Evolutionary conservation across 345 rosid species (phyloP).

Genomic region (Crucihimalaya himalaica): DNA sequence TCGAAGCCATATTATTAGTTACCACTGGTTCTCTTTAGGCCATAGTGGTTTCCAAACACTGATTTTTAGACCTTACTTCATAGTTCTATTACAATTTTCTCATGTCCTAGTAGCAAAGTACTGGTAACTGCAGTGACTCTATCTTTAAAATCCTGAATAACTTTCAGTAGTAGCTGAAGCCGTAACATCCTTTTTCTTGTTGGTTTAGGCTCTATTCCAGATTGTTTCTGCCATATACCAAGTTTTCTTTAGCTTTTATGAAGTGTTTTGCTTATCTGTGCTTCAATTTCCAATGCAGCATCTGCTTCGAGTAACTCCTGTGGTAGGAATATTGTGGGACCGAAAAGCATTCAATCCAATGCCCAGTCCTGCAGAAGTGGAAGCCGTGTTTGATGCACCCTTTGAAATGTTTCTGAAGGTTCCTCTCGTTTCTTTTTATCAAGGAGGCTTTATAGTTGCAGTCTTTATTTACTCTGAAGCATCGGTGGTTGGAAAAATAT

Average conservation of each 20-base stretch:
- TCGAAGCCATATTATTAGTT: no score
- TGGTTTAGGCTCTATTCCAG: conserved; percentile 1
- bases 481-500: neutral
- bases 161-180: no score
- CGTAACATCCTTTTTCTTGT: neutral
- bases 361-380: conserved; percentile 83
- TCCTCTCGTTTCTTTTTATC: conserved; percentile 13
- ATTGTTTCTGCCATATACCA: neutral
- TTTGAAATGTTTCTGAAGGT: conserved; percentile 85
- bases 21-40: no score
- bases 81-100: no score
- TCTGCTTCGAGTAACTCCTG: conserved; percentile 75
- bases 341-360: conserved; percentile 56
- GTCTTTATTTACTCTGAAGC: neutral
- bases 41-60: no score
- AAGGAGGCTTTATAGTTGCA: conserved; percentile 10
- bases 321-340: conserved; percentile 64
- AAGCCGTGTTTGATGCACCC: conserved; percentile 74
- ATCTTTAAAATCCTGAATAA: no score
- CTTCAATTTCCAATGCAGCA: conserved; percentile 57
- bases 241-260: conserved; percentile 12
- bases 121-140: no score
- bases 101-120: no score
- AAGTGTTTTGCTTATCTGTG: conserved; percentile 4
- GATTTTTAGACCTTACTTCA: no score